Base-by-base conservation (phyloP, 305 asterid genomes). In the Fraxinus sp. region DNA sequence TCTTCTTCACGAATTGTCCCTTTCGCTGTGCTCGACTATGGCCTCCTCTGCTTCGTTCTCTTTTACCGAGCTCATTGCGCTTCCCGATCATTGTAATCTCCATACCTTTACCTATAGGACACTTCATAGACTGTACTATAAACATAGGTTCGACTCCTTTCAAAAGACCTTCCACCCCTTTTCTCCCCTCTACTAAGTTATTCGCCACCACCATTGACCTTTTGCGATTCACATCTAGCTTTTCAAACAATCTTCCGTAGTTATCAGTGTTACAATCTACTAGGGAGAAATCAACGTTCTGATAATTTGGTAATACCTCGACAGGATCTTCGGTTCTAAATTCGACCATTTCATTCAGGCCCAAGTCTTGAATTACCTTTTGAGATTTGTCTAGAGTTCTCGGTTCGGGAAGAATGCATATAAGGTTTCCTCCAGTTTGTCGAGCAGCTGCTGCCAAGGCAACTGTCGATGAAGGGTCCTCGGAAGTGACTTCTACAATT, bases 371-470 rank as follows among this genome's bases (percentile, higher is more conserved):
- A 30, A 91, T 92, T 0, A 77, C 85, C 64, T 88, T 84, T 73
- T 78, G 94, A 22, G 93, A 90, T 78, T 82, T 87, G 68, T 85
- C 73, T 0, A 84, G 86, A 35, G 81, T 59, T 20, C 71, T 86
- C 0, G 83, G 80, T 30, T 89, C 88, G 0, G 94, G 94, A 20
- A 92, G 84, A 32, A 92, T 91, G 89, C 95, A 92, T 0, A 92
- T 83, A 7, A 92, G 83, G 66, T 89, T 92, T 0, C 94, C 95
- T 32, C 95, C 91, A 0, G 97, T 92, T 68, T 92, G 94, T 71
- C 90, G 86, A 6, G 94, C 95, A 0, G 97, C 97, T 0, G 92
- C 94, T 24, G 97, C 93, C 83, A 92, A 87, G 79, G 97, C 93
- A 28, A 92, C 86, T 0, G 94, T 92, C 22, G 91, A 91, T 74